Percentiles rank a stretch among this genome's conserved stretches.
phyloP scores from a whole-genome alignment of 495 filamentous ascomycete species.

The Sporormia fimetaria region DNA sequence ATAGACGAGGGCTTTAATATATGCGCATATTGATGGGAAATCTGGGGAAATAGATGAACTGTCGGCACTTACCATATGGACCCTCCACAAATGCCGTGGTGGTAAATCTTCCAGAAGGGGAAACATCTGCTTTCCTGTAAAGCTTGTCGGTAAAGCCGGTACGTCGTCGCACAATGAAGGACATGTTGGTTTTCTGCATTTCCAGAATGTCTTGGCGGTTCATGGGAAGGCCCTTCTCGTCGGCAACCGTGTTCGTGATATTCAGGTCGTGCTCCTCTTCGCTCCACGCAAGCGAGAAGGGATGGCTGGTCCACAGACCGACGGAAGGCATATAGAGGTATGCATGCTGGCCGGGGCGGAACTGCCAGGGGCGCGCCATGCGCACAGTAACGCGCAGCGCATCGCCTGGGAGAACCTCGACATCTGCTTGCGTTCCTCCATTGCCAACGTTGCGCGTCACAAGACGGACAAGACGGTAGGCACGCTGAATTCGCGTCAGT shows the following conservation, averaged over 20 bases:
- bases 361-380: slow-evolving; percentile 62
- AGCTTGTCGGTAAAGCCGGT: slow-evolving; percentile 80
- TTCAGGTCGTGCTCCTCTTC: slow-evolving; percentile 32
- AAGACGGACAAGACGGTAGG: slow-evolving; percentile 55
- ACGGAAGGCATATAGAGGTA: slow-evolving; percentile 74
- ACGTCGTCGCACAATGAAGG: slow-evolving; percentile 72
- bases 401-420: slow-evolving; percentile 73
- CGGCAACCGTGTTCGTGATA: slow-evolving; percentile 22
- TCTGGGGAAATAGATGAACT: slow-evolving; percentile 12
- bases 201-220: slow-evolving; percentile 31
- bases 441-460: slow-evolving; percentile 57
- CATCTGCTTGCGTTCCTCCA: slow-evolving; percentile 54
- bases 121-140: slow-evolving; percentile 48
- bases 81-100: slow-evolving; percentile 64
- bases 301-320: slow-evolving; percentile 76
- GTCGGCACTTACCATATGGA: slow-evolving; percentile 51
- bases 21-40: slow-evolving; percentile 8
- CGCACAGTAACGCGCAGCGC: slow-evolving; percentile 70
- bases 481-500: slow-evolving; percentile 32
- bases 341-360: slow-evolving; percentile 75
- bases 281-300: slow-evolving; percentile 88
- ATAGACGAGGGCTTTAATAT: slow-evolving; percentile 11
- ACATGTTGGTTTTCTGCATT: slow-evolving; percentile 43
- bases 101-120: slow-evolving; percentile 36
- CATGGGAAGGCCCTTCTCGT: slow-evolving; percentile 32